Percentiles rank a stretch among this genome's conserved stretches.
Evolutionary conservation across 108 stramenopile genomes (phyloP).

Genomic region (Skeletonema grethae): DNA sequence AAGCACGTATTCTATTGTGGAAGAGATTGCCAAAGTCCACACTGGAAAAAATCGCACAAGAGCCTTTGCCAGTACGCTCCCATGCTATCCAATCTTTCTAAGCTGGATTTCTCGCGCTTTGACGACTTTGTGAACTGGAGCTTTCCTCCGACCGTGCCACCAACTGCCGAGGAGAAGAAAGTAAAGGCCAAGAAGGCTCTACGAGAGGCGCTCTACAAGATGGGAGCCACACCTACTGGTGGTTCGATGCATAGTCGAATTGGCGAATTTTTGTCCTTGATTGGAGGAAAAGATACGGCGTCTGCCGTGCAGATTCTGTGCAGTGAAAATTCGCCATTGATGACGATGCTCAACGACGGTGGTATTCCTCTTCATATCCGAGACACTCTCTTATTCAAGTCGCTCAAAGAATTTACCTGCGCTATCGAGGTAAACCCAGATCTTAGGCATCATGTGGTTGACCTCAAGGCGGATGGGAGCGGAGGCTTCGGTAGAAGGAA

Average conservation of each 20-base stretch:
- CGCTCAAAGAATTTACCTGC: background rate
- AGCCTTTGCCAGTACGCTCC: background rate
- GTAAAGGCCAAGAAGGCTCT: background rate
- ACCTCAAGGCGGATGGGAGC: background rate
- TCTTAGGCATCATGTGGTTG: background rate
- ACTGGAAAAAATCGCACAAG: background rate
- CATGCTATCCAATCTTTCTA: background rate
- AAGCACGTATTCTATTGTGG: conserved; percentile 2
- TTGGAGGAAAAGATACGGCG: background rate
- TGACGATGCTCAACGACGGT: background rate
- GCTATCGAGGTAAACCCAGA: background rate
- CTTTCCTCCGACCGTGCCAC: background rate
- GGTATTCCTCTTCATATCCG: background rate
- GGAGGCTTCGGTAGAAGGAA: background rate
- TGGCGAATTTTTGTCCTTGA: background rate
- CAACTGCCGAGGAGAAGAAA: background rate
- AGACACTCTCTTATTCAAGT: background rate
- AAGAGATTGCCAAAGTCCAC: background rate
- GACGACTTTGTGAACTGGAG: background rate
- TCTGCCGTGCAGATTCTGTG: background rate
- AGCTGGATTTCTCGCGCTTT: background rate
- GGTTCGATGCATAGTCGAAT: background rate
- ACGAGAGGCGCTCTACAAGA: background rate
- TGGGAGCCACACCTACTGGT: background rate
- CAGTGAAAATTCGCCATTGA: background rate